These are phyloP conservation scores for Zygosaccharomyces pseudorouxii DNA, from an alignment of 805 yeast species.

Conservation along the genomic window DNA sequence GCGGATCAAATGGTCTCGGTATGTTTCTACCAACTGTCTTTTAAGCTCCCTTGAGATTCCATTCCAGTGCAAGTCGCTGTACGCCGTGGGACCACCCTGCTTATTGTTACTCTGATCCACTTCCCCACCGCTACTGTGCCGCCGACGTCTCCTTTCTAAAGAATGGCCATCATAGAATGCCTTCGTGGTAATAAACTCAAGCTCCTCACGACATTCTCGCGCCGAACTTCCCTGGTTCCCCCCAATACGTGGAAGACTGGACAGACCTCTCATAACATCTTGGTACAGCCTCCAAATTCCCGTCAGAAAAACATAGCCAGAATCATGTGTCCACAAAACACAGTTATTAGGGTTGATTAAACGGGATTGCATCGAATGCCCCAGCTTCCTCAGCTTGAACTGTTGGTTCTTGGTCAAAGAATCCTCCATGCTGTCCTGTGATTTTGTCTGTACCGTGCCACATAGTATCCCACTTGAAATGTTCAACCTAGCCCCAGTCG, in stretches of 20 bases:
- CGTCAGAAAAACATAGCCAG: constrained; percentile 83
- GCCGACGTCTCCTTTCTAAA: constrained; percentile 11
- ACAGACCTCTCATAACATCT: constrained; percentile 33
- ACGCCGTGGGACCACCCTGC: constrained; percentile 5
- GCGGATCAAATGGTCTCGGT: constrained; percentile 12
- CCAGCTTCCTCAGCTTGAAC: constrained; percentile 28
- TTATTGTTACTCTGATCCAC: not conserved
- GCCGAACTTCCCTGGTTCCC: constrained; percentile 1
- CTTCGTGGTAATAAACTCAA: constrained; percentile 18
- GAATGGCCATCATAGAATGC: constrained; percentile 21
- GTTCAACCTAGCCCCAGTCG: not conserved
- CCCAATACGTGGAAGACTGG: constrained; percentile 13
- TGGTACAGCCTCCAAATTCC: constrained; percentile 70
- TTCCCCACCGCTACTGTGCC: constrained; percentile 11
- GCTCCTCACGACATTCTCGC: constrained; percentile 16
- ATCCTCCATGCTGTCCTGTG: constrained; percentile 6
- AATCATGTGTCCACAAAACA: constrained; percentile 80
- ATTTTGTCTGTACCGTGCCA: constrained; percentile 1
- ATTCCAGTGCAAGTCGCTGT: constrained; percentile 35
- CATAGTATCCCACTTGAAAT: not conserved
- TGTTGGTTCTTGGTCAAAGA: constrained; percentile 32
- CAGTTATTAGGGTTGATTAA: constrained; percentile 47
- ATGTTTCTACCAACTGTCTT: constrained; percentile 13
- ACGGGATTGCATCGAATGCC: constrained; percentile 17
- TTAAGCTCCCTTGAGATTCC: constrained; percentile 23